Evolutionary conservation across 345 rosid genomes (phyloP), one percentile per base, ranked within the genome.

Genomic region (Punica granatum): DNA sequence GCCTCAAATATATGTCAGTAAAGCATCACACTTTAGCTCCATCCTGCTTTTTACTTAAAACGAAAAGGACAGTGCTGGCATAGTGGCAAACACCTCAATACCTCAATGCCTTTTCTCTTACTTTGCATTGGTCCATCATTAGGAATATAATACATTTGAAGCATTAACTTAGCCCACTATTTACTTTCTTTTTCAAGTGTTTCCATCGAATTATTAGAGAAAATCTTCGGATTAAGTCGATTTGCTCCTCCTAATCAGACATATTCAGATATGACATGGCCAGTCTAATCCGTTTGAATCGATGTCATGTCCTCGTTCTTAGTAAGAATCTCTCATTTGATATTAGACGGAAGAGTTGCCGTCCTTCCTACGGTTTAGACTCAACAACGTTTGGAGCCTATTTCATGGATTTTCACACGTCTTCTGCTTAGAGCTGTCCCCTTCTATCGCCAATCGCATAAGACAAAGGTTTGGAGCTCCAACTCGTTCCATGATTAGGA

Each of bases 51-150:
- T 48, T 12, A 16, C n/a, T 21, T 7, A 53, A 53, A 25, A n/a
- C 12, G 59, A 53, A 23, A 53, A 53, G 58, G 58, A 51, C 58
- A 21, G 1, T 9, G 58, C n/a, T 51, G 58, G 12, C 30, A 16
- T 23, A 23, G 68, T 46, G 68, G 68, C 59, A 48, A 65, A 48
- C 68, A 66, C 68, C 59, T 66, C 68, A 66, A n/a, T 46, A 11
- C 31, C 10, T 44, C 35, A 66, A 31, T 4, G 56, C 11, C 60
- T 46, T 31, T 66, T 46, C 41, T 54, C 34, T 46, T 46, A 19
- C 42, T 32, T 12, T 2, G 31, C 39, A 10, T 36, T 46, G 28
- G 33, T 10, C 41, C 18, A 35, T 53, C 8, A 49, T 53, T 8
- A 7, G 9, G 21, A 10, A 44, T 30, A 18, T n/a, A 11, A 37